Evolutionary conservation across 2,329 filamentous ascomycete species (phyloP).

Genomic region (Exophiala sp.): DNA sequence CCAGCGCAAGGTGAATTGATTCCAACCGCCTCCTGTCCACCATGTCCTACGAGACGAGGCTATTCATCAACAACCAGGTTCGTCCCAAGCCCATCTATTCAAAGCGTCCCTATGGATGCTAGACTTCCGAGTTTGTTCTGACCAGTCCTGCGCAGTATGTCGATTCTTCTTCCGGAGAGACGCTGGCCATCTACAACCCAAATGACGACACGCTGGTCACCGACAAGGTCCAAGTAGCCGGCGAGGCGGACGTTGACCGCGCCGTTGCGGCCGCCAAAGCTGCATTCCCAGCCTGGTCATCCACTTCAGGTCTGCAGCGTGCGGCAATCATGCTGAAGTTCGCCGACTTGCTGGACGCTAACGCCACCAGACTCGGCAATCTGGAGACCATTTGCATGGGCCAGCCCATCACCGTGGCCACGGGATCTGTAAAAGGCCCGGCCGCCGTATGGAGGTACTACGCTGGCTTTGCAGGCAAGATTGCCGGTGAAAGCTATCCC

Average conservation of each 20-base stretch:
- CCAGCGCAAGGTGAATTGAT: no score
- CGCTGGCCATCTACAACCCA: slow-evolving; percentile 36
- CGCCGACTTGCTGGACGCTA: slow-evolving; percentile 56
- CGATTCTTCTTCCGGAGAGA: slow-evolving; percentile 35
- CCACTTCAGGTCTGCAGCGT: slow-evolving; percentile 28
- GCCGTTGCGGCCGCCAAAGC: slow-evolving; percentile 36
- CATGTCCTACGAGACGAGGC: slow-evolving; percentile 49
- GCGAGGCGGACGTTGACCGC: slow-evolving; percentile 33
- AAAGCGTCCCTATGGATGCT: background rate
- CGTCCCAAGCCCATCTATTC: background rate
- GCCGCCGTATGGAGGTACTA: slow-evolving; percentile 56
- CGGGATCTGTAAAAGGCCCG: slow-evolving; percentile 15
- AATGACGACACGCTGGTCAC: slow-evolving; percentile 28
- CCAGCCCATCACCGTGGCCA: slow-evolving; percentile 62
- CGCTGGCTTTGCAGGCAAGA: slow-evolving; percentile 72
- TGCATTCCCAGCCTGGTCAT: slow-evolving; percentile 32
- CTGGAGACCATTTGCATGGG: slow-evolving; percentile 77
- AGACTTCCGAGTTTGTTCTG: background rate
- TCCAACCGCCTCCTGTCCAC: no score
- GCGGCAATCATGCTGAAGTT: slow-evolving; percentile 30
- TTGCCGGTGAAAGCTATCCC: slow-evolving; percentile 58
- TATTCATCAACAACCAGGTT: slow-evolving; percentile 41
- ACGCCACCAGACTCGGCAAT: slow-evolving; percentile 56
- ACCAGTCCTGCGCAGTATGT: slow-evolving; percentile 34
- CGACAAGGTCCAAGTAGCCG: slow-evolving; percentile 27